Conservation (phyloP, 1,284 basidiomycete genomes). For the Ceratobasidium sp. region DNA sequence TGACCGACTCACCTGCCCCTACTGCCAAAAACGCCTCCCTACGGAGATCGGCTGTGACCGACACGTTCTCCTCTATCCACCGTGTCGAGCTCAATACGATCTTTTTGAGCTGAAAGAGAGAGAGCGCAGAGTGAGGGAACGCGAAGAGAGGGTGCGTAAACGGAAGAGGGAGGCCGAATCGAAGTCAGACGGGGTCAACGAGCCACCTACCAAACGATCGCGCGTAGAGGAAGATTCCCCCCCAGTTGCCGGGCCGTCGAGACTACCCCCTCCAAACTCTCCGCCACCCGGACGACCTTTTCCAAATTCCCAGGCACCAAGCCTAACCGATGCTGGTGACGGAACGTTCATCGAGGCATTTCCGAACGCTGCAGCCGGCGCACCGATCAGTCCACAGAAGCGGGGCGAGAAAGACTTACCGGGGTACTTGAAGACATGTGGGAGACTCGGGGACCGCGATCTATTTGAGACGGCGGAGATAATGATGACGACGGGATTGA, state of each 20-base stretch:
- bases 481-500: conserved; percentile 39
- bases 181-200: background rate
- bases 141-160: too few relatives aligned
- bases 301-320: background rate
- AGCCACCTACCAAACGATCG: background rate
- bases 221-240: background rate
- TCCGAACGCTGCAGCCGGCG: conserved; percentile 8
- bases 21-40: background rate
- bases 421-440: background rate
- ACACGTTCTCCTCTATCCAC: background rate
- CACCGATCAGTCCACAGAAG: conserved; percentile 1
- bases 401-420: background rate
- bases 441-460: conserved; percentile 1
- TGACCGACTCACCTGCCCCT: background rate
- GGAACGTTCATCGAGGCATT: conserved; percentile 25
- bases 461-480: conserved; percentile 13
- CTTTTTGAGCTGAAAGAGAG: too few relatives aligned
- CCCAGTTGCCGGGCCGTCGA: background rate
- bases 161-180: background rate
- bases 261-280: background rate
- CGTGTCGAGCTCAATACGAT: background rate
- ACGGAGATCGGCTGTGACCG: background rate
- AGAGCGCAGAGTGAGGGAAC: background rate
- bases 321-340: background rate
- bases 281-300: background rate